These are phyloP conservation scores for Dichotomopilus funicola DNA, from an alignment of 2,329 filamentous ascomycete species.

Conservation along the genomic window DNA sequence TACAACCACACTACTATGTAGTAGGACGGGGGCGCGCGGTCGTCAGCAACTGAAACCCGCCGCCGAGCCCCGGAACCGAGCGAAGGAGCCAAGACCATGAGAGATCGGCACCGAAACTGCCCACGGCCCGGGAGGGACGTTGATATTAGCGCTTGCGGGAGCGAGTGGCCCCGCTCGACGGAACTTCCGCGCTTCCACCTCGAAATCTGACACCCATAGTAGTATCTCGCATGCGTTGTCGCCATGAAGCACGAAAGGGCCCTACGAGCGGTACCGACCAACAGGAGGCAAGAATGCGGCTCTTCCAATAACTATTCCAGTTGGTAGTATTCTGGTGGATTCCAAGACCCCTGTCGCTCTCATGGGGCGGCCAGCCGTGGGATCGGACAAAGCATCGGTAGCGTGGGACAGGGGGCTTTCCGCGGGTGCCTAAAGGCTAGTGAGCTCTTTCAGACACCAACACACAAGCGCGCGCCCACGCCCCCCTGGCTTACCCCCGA, in stretches of 20 bases:
- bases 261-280: neutral
- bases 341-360: no score
- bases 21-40: no score
- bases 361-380: neutral
- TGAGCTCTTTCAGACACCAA: neutral
- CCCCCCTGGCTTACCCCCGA: constrained; percentile 5
- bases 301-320: neutral
- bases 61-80: neutral
- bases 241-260: no score
- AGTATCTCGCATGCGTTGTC: neutral
- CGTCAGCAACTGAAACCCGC: neutral
- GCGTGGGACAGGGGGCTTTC: constrained; percentile 8
- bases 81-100: neutral
- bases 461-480: neutral
- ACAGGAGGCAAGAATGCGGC: neutral
- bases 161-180: neutral
- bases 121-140: neutral
- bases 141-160: neutral
- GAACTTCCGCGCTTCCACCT: neutral
- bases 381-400: neutral
- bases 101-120: constrained; percentile 4
- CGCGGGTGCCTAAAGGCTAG: constrained; percentile 12
- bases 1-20: no score
- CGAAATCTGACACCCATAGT: neutral
- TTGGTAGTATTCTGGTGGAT: no score